These are phyloP conservation scores for Botrytis aclada DNA, from an alignment of 2,329 filamentous ascomycete species.

Conservation along the genomic window DNA sequence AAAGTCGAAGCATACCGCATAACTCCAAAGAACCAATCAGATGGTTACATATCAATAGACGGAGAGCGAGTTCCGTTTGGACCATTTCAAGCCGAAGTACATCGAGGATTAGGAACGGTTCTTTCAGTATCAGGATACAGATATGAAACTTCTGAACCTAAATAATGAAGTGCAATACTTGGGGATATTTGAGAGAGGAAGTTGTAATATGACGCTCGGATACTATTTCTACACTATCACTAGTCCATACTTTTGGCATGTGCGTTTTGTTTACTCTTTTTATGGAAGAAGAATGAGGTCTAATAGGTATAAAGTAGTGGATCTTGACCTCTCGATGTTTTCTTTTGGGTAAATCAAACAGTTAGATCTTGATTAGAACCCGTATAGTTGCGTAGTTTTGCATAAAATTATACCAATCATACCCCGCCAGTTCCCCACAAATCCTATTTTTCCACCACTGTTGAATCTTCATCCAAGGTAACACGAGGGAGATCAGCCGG, in stretches of 20 bases:
- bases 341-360: not conserved
- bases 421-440: constrained; percentile 2
- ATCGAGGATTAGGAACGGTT: constrained; percentile 73
- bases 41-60: constrained; percentile 87
- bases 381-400: not conserved
- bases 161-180: not conserved
- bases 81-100: constrained; percentile 84
- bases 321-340: not conserved
- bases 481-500: not conserved
- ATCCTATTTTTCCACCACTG: constrained; percentile 11
- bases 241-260: not conserved
- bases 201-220: not conserved
- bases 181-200: not conserved
- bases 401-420: not conserved
- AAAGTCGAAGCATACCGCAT: constrained; percentile 82
- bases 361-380: not conserved
- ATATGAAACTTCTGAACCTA: constrained; percentile 15
- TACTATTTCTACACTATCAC: not conserved
- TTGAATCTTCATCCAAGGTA: not conserved
- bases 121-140: constrained; percentile 13
- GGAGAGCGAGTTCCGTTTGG: constrained; percentile 82
- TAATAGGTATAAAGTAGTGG: not conserved
- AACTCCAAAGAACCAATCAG: constrained; percentile 63
- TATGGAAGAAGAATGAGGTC: not conserved
- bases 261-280: not conserved